Conservation (phyloP, 148 eudicot genomes). For the Camellia japonica region DNA sequence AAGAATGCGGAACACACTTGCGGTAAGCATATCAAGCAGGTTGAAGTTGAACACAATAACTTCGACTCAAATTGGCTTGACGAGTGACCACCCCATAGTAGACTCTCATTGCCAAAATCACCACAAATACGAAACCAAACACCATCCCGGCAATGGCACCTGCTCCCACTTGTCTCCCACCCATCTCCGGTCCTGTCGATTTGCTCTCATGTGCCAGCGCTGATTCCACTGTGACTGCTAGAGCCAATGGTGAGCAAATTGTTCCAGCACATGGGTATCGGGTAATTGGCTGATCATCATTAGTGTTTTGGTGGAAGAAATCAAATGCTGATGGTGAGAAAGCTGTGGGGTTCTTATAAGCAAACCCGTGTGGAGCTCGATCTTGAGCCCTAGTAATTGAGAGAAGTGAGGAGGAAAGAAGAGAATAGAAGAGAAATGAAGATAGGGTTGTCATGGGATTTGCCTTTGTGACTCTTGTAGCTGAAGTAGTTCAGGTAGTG, state of each 20-base stretch:
- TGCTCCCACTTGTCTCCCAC: too few species aligned
- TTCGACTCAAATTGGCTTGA: too few species aligned
- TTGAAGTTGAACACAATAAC: too few species aligned
- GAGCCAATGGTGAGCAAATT: too few species aligned
- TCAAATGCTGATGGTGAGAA: constrained; percentile 59
- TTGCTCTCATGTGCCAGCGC: too few species aligned
- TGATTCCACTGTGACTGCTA: too few species aligned
- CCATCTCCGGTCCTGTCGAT: too few species aligned
- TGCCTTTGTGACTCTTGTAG: neutral
- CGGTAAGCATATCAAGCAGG: too few species aligned
- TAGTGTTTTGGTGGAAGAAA: constrained; percentile 54
- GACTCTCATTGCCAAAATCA: too few species aligned
- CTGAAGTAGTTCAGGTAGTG: neutral
- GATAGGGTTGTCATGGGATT: constrained; percentile 7
- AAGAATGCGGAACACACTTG: too few species aligned
- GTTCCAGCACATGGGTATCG: constrained; percentile 24
- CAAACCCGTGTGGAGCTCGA: constrained; percentile 69
- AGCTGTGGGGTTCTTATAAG: constrained; percentile 37
- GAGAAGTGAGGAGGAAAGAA: constrained; percentile 22
- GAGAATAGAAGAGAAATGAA: constrained; percentile 20
- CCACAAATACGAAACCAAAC: constrained; percentile 23
- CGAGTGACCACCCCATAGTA: too few species aligned
- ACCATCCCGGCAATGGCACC: constrained; percentile 19
- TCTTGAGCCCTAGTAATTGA: constrained; percentile 33
- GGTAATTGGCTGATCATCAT: neutral